Evolutionary conservation across 2,329 filamentous ascomycete species (phyloP), one percentile per base, ranked within the genome.

Genomic region (Trichophyton schoenleinii): DNA sequence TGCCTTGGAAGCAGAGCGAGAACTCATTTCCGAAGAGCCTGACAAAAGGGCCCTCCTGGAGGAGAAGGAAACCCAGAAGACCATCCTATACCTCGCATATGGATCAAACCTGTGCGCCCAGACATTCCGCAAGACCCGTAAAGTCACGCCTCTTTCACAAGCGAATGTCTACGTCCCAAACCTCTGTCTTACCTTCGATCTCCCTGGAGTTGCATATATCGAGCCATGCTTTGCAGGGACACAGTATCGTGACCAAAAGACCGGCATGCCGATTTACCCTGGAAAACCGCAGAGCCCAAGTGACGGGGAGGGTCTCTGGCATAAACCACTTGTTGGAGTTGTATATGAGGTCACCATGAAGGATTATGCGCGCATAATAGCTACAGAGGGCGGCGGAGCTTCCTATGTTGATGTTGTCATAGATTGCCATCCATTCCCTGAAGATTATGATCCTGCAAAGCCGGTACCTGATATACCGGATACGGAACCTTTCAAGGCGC

Each of bases 181-280:
- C 3, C 78, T 97, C 57, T 80, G 83, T 58, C 78, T 99, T 59
- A 88, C 86, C 5, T 96, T 99, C 72, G 87, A 94, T 70, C 82
- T 97, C 0, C 84, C 91, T 0, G 92, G 91, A 0, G 70, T 96
- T 0, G 89, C 94, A 0, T 97, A 97, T 75, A 70, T 75, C 11
- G 94, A 97, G 74, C 92, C 94, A 0, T 96, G 92, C 73, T 96
- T 97, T 72, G 91, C 90, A 62, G 96, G 95, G 69, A 87, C 87
- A 1, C 82, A 81, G 15, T 79, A 80, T 59, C 83, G 87, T 57
- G 79, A 84, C 25, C 61, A 55, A 44, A 58, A 44, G 34, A 60
- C 36, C 15, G 58, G 44, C 34, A n/a, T 59, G 58, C 41, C 58
- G 25, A 34, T 59, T 36, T 59, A 59, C 42, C 58, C 58, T 13